phyloP scores from a whole-genome alignment of 805 yeast genomes.

The Yamadazyma phyllophila region DNA sequence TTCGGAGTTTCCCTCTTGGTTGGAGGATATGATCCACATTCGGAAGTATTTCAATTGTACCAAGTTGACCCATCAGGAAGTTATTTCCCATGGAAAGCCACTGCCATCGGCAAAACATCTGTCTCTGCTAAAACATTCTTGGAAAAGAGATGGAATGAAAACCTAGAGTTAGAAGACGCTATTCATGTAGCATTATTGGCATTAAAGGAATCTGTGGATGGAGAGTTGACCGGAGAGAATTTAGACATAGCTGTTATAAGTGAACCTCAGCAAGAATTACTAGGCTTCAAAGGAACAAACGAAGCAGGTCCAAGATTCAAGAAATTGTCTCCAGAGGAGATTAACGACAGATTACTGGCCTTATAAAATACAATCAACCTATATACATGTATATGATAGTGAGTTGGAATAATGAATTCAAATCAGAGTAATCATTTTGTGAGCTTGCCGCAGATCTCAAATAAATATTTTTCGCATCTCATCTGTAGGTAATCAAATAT shows the following conservation, averaged over 20 bases:
- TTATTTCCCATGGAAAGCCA: constrained; percentile 98
- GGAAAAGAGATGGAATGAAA: constrained; percentile 98
- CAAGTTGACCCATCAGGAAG: constrained; percentile 99
- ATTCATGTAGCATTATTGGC: constrained; percentile 94
- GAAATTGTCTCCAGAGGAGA: constrained; percentile 82
- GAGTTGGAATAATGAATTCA: constrained; percentile 53
- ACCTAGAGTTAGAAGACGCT: constrained; percentile 95
- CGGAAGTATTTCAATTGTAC: constrained; percentile 70
- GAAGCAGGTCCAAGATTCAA: constrained; percentile 89
- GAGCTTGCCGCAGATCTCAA: neutral
- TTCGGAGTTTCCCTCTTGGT: constrained; percentile 92
- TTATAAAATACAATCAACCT: constrained; percentile 43
- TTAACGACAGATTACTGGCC: constrained; percentile 92
- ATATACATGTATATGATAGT: neutral
- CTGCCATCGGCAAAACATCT: constrained; percentile 96
- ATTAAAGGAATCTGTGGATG: constrained; percentile 93
- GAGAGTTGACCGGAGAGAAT: constrained; percentile 95
- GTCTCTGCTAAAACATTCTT: constrained; percentile 95
- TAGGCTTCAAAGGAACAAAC: constrained; percentile 83
- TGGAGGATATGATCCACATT: constrained; percentile 87
- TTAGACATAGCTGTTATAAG: constrained; percentile 90
- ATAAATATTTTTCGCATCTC: constrained; percentile 11
- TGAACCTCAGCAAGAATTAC: constrained; percentile 71
- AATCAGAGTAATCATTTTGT: constrained; percentile 31
- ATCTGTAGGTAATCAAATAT: constrained; percentile 1